Evolutionary conservation across 306 rosid genomes (phyloP).

Genomic region (Corylus avellana): DNA sequence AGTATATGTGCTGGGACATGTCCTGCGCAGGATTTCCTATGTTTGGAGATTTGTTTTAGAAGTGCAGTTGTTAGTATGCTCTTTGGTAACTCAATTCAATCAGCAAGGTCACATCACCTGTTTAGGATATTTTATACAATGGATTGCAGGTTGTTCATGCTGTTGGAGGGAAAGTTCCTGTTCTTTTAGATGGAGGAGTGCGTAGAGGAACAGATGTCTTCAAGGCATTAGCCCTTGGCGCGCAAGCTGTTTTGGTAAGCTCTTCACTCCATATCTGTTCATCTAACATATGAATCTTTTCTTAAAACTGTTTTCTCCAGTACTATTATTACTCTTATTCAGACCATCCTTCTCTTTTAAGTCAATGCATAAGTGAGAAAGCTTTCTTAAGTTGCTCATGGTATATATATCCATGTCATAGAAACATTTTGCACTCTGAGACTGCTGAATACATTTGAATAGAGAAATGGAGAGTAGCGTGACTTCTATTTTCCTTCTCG

Average conservation of each 20-base stretch:
- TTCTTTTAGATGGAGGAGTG: slow-evolving; percentile 62
- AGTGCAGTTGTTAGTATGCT: background rate
- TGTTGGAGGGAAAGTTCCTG: slow-evolving; percentile 54
- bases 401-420: background rate
- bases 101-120: background rate
- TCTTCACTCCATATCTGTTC: background rate
- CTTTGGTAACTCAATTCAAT: background rate
- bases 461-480: background rate
- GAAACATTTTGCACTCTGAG: background rate
- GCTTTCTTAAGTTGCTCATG: background rate
- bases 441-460: background rate
- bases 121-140: background rate
- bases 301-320: background rate
- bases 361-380: background rate
- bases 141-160: slow-evolving; percentile 51
- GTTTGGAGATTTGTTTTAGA: background rate
- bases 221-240: slow-evolving; percentile 70
- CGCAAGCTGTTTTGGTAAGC: slow-evolving; percentile 65
- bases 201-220: slow-evolving; percentile 63
- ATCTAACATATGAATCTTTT: background rate
- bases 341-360: background rate
- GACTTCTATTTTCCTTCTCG: too few species aligned
- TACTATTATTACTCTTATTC: too few species aligned
- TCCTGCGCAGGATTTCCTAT: background rate
- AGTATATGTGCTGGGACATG: too few species aligned